These are phyloP conservation scores for Ephemerocybe angulata DNA, from an alignment of 768 basidiomycete genomes.

Conservation along the genomic window DNA sequence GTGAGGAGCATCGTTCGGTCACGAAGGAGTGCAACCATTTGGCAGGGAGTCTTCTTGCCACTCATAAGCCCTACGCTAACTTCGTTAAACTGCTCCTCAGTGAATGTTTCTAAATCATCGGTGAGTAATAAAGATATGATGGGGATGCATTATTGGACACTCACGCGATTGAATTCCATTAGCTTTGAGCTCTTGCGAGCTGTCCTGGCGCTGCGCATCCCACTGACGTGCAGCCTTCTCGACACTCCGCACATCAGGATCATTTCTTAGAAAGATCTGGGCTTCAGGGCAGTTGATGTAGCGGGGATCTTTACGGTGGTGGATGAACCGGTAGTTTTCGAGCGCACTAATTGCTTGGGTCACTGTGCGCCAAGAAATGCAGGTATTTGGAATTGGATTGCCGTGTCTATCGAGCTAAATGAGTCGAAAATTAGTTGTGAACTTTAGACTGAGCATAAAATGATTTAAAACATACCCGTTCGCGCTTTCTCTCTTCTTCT, in stretches of 20 bases:
- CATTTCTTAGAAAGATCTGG: neutral
- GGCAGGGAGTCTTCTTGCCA: neutral
- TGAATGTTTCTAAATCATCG: neutral
- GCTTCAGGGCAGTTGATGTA: neutral
- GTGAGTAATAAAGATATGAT: neutral
- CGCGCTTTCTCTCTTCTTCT: neutral
- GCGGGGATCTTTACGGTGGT: neutral
- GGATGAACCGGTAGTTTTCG: neutral
- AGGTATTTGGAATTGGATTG: neutral
- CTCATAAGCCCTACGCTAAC: neutral
- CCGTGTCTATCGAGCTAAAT: neutral
- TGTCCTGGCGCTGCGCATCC: neutral
- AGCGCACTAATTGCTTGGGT: neutral
- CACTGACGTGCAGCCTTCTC: neutral
- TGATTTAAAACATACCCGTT: neutral
- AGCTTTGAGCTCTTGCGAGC: neutral
- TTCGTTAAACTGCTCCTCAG: neutral
- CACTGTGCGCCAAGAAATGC: neutral
- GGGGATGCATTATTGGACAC: neutral
- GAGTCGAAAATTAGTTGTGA: neutral
- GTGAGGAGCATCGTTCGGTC: neutral
- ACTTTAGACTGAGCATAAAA: neutral
- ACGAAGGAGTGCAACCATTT: neutral
- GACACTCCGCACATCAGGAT: neutral
- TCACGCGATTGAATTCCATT: neutral